Evolutionary conservation across 495 filamentous ascomycete species (phyloP).

Genomic region (Talaromyces trachyspermus): DNA sequence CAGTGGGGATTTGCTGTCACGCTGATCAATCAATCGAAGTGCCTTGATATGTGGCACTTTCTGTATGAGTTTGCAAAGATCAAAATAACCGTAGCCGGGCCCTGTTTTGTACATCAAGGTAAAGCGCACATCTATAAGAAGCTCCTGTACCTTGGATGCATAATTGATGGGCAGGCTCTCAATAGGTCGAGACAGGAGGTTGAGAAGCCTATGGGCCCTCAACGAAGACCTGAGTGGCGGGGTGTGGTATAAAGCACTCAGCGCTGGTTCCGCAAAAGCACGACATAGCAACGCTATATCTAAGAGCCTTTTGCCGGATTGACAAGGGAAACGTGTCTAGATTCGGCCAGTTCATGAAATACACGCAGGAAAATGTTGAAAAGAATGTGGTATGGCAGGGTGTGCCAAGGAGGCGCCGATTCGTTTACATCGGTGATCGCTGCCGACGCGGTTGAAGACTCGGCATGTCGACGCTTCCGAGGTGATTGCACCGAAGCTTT

Average conservation of each 20-base stretch:
- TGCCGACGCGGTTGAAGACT: conserved; percentile 1
- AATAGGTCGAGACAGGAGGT: conserved; percentile 35
- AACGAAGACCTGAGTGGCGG: conserved; percentile 53
- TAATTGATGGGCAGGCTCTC: conserved; percentile 45
- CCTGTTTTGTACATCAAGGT: conserved; percentile 37
- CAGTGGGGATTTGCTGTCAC: conserved; percentile 27
- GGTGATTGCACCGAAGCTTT: conserved; percentile 17
- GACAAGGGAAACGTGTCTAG: conserved; percentile 23
- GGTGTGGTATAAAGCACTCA: conserved; percentile 63
- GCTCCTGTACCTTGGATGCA: conserved; percentile 57
- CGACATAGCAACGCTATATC: conserved; percentile 54
- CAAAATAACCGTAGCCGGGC: conserved; percentile 38
- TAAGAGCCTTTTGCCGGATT: conserved; percentile 49
- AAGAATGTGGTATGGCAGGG: conserved; percentile 65
- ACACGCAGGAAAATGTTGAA: conserved; percentile 61
- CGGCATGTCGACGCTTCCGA: conserved; percentile 24
- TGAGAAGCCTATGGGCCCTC: conserved; percentile 41
- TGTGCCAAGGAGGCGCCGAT: conserved; percentile 58
- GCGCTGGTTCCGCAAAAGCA: conserved; percentile 63
- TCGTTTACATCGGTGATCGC: conserved; percentile 22
- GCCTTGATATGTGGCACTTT: conserved; percentile 34
- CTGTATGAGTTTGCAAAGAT: conserved; percentile 34
- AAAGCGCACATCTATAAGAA: conserved; percentile 56
- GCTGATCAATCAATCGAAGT: conserved; percentile 32
- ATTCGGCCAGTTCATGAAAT: conserved; percentile 52